Evolutionary conservation across 1,284 basidiomycete species (phyloP).

Genomic region (Pseudozyma hubeiensis): DNA sequence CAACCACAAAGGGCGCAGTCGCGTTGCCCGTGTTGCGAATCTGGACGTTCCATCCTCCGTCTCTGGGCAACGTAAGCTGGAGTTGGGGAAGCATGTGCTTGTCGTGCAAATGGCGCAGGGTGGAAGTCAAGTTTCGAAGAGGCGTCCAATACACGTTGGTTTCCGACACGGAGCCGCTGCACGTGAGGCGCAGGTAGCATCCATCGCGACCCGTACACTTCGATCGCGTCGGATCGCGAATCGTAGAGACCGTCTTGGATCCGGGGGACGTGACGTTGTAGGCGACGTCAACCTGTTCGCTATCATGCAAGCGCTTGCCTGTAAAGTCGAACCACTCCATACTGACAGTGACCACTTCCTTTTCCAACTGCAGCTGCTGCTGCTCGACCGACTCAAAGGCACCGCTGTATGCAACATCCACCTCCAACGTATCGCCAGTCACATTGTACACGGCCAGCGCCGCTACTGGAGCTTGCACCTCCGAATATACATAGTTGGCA

Average conservation of each 20-base stretch:
- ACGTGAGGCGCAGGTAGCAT: conserved; percentile 15
- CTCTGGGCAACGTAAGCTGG: neutral
- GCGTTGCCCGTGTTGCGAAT: conserved; percentile 19
- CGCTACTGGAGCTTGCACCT: conserved; percentile 72
- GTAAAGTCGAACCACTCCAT: conserved; percentile 25
- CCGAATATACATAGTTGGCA: conserved; percentile 71
- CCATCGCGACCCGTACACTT: neutral
- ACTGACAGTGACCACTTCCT: neutral
- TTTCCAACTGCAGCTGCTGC: no score
- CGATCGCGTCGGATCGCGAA: neutral
- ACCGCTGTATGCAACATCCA: conserved; percentile 68
- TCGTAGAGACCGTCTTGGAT: neutral
- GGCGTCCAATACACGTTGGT: conserved; percentile 8
- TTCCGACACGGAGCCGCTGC: neutral
- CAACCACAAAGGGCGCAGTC: conserved; percentile 70
- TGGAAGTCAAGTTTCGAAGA: neutral
- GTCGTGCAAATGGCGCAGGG: neutral
- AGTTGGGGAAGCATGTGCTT: conserved; percentile 4
- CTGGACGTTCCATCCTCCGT: neutral
- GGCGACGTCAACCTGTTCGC: neutral
- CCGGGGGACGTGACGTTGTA: conserved; percentile 1
- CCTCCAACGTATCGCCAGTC: conserved; percentile 72
- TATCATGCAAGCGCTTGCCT: neutral
- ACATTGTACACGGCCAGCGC: conserved; percentile 73
- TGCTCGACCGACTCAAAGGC: neutral